phyloP scores from a whole-genome alignment of 2,329 filamentous ascomycete species.

The Ophiocordyceps sinensis region DNA sequence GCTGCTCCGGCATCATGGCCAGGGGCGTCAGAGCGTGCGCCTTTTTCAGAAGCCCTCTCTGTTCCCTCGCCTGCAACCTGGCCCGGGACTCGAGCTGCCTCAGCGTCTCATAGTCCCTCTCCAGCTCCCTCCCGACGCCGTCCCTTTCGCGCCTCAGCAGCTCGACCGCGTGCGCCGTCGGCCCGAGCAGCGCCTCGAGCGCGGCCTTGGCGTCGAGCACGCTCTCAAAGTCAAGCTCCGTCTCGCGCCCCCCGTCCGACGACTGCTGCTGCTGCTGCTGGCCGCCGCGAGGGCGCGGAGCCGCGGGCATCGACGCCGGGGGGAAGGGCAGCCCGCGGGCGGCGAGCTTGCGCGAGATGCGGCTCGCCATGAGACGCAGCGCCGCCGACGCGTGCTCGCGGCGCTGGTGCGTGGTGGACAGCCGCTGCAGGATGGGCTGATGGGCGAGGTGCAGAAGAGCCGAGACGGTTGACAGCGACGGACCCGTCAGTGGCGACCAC shows the following conservation, averaged over 20 bases:
- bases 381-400: conserved; percentile 39
- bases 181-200: conserved; percentile 45
- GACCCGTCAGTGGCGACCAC: conserved; percentile 44
- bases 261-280: conserved; percentile 4
- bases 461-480: conserved; percentile 40
- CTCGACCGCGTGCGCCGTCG: conserved; percentile 46
- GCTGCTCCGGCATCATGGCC: conserved; percentile 4
- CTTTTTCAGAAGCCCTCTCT: conserved; percentile 33
- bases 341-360: conserved; percentile 41
- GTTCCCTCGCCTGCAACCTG: conserved; percentile 34
- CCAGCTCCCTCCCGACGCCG: conserved; percentile 39
- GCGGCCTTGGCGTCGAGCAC: conserved; percentile 42
- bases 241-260: conserved; percentile 30
- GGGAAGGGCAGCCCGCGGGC: conserved; percentile 52
- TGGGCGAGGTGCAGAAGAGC: conserved; percentile 43
- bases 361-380: conserved; percentile 38
- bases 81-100: conserved; percentile 40
- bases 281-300: conserved; percentile 4
- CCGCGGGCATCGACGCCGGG: conserved; percentile 23
- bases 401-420: conserved; percentile 31
- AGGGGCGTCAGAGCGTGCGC: conserved; percentile 35
- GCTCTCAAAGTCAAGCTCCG: conserved; percentile 52
- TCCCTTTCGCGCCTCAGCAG: conserved; percentile 44
- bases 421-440: conserved; percentile 44
- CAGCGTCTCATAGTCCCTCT: conserved; percentile 38